A percentile compares a stretch with the other conserved stretches of the same genome.
phyloP scores from a whole-genome alignment of 2,329 filamentous ascomycete species.

The Periconia macrospinosa region DNA sequence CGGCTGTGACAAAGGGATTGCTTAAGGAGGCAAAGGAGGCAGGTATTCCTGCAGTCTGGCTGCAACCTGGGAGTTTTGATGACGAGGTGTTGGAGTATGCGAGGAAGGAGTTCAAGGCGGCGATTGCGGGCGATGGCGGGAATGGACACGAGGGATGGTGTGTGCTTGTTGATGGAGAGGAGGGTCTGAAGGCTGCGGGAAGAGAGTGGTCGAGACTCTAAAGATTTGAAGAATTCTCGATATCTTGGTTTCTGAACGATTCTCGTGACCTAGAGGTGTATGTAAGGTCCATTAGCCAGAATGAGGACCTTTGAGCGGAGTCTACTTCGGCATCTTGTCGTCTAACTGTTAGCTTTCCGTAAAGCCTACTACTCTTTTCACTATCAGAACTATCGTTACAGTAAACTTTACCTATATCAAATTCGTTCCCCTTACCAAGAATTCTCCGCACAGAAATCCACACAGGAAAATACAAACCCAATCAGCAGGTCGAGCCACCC shows the following conservation, averaged over 20 bases:
- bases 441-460: no score
- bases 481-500: no score
- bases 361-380: no score
- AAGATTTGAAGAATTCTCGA: not conserved
- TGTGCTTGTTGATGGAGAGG: conserved; percentile 46
- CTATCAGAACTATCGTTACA: no score
- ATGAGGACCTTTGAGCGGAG: not conserved
- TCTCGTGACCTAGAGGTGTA: not conserved
- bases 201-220: conserved; percentile 39
- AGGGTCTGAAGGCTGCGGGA: conserved; percentile 36
- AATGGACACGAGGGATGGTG: conserved; percentile 44
- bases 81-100: conserved; percentile 73
- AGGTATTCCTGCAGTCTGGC: conserved; percentile 63
- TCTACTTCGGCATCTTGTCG: not conserved
- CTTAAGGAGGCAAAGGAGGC: conserved; percentile 74
- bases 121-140: conserved; percentile 56
- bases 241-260: not conserved
- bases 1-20: conserved; percentile 71
- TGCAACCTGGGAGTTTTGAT: conserved; percentile 90
- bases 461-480: no score
- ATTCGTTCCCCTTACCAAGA: no score
- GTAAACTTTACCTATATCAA: no score
- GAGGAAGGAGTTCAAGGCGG: conserved; percentile 67
- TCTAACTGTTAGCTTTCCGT: not conserved
- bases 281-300: not conserved